A percentile compares a stretch with the other conserved stretches of the same genome.
phyloP scores from a whole-genome alignment of 78 protist species.

The slime mould (Dictyostelium discoideum) region DNA sequence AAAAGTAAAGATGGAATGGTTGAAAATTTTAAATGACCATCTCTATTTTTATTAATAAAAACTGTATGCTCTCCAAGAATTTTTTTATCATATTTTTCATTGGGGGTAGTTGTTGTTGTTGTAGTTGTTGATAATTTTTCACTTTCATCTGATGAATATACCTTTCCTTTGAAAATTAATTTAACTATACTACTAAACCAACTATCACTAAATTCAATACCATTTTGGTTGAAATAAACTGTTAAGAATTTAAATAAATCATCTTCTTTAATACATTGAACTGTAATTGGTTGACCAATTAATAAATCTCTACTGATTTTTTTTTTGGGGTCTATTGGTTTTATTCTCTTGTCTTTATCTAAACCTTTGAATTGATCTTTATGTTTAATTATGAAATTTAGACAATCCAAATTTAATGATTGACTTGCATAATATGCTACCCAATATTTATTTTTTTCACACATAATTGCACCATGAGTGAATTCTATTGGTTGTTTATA shows the following conservation, averaged over 20 bases:
- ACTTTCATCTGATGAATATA: background rate
- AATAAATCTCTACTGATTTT: background rate
- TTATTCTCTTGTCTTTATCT: background rate
- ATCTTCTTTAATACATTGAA: background rate
- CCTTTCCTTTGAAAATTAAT: background rate
- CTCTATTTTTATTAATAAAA: background rate
- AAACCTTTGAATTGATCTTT: background rate
- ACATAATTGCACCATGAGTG: background rate
- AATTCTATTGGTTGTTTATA: background rate
- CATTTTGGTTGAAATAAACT: background rate
- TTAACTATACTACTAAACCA: background rate
- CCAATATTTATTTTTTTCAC: background rate
- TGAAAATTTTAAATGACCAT: background rate
- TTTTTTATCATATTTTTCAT: background rate
- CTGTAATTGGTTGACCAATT: background rate
- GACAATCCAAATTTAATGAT: background rate
- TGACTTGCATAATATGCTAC: background rate
- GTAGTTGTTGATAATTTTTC: background rate
- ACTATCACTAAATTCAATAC: background rate
- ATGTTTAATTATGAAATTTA: background rate
- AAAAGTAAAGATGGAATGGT: background rate
- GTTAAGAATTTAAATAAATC: background rate
- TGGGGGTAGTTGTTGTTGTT: no score
- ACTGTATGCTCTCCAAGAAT: background rate
- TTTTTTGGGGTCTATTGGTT: background rate